Evolutionary conservation across 768 basidiomycete species (phyloP).

Genomic region (Lentinula raphanica): DNA sequence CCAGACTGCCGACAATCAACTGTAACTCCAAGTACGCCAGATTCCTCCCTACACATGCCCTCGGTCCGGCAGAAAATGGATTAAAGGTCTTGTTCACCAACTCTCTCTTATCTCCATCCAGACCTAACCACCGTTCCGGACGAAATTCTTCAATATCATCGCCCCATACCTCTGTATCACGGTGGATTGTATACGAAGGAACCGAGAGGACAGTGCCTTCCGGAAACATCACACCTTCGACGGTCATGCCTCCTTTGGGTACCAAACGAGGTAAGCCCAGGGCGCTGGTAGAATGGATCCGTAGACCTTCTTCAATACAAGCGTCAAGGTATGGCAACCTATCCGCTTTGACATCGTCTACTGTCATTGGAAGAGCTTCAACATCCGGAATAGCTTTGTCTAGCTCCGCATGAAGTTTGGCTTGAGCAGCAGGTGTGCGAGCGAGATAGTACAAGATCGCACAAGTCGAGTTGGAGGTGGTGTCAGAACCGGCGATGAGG

Average conservation of each 20-base stretch:
- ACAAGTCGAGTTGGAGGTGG: constrained; percentile 77
- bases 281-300: constrained; percentile 79
- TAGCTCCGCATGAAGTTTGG: constrained; percentile 73
- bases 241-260: constrained; percentile 66
- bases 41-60: constrained; percentile 83
- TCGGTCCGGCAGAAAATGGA: constrained; percentile 79
- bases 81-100: constrained; percentile 73
- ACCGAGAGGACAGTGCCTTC: constrained; percentile 74
- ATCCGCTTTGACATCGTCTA: constrained; percentile 55
- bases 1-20: constrained; percentile 76
- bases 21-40: constrained; percentile 74
- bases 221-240: constrained; percentile 57
- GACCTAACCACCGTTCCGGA: constrained; percentile 84
- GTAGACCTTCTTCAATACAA: constrained; percentile 81
- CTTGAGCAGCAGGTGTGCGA: constrained; percentile 55
- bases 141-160: constrained; percentile 67
- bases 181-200: constrained; percentile 81
- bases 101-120: constrained; percentile 45
- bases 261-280: constrained; percentile 80
- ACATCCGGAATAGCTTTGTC: constrained; percentile 44
- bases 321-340: constrained; percentile 76
- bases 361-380: constrained; percentile 39
- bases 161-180: constrained; percentile 70
- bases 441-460: constrained; percentile 49
- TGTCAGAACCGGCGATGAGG: constrained; percentile 86